Base-by-base conservation (phyloP, 2,329 filamentous ascomycete species). In the Cytospora chrysosperma region DNA sequence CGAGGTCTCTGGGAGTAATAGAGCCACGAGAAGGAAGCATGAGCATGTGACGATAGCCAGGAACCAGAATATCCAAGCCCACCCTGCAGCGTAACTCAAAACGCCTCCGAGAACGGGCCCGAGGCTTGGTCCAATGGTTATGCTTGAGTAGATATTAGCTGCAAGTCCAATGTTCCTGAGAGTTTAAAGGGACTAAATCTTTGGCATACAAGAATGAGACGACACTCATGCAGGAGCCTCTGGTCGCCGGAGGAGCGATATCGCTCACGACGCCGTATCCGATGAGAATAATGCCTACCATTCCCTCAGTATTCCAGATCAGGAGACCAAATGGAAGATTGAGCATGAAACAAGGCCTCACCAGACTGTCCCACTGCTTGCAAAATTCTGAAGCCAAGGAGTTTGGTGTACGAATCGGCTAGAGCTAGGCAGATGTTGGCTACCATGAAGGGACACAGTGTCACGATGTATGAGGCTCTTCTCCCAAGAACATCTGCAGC, bases 1-100 rank as follows among this genome's bases (percentile, higher is more conserved):
- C 19, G 66, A 68, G 0, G 75, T 77, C 54, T 77, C 74, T 0
- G 72, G 74, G n/a, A 72, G 66, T 61, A 69, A 69, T 1, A 70
- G 19, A 1, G 65, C 30, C 12, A 72, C 66, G 4, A 63, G 56
- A 1, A 67, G 30, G 3, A 71, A 63, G 28, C 67, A 68, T 15
- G 61, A 53, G n/a, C 65, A 70, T 7, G 70, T 68, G 8, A 72
- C 67, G 52, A 78, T 77, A 0, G 72, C 65, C 47, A 77, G 71
- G 12, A 77, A 70, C 75, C 75, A 77, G 54, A 78, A 78, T 9
- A 75, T 70, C 75, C 75, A 77, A 6, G 71, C 64, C 75, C 75
- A 78, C 9, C 75, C 75, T 21, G 70, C 70, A 0, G 67, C 69
- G 63, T 75, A 68, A 0, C 72, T 67, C 26, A 78, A 59, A 53